Conservation (phyloP, 2,329 filamentous ascomycete species). For the Verticillium dahliae region DNA sequence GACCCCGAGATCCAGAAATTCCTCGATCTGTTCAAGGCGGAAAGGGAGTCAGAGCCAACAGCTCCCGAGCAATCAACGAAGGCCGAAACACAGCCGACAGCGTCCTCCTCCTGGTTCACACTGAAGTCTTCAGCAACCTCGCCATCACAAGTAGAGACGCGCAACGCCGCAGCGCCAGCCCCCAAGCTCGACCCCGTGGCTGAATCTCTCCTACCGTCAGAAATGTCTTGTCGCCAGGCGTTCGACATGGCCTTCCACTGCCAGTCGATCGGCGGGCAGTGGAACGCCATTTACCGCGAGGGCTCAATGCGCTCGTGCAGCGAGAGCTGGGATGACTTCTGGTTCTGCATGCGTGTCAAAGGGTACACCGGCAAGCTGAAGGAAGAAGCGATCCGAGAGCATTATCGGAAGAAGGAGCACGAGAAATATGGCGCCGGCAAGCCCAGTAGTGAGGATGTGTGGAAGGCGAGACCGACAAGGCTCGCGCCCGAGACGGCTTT, state of each 20-base stretch:
- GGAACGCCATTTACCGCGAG: conserved; percentile 84
- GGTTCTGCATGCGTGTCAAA: conserved; percentile 91
- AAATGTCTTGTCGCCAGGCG: conserved; percentile 81
- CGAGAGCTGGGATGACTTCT: conserved; percentile 89
- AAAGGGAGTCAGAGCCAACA: conserved; percentile 16
- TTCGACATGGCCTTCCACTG: conserved; percentile 96
- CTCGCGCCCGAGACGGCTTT: conserved; percentile 45
- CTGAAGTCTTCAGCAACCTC: conserved; percentile 19
- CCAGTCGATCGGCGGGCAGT: conserved; percentile 84
- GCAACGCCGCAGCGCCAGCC: conserved; percentile 11
- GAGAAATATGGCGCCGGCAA: conserved; percentile 56
- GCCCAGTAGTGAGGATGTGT: conserved; percentile 83
- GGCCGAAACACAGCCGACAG: conserved; percentile 10
- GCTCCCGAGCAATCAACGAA: conserved; percentile 14
- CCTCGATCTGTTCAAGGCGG: conserved; percentile 36
- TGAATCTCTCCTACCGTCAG: conserved; percentile 67
- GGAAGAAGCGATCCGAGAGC: conserved; percentile 55
- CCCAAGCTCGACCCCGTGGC: conserved; percentile 41
- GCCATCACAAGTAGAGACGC: conserved; percentile 10
- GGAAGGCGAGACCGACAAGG: conserved; percentile 64
- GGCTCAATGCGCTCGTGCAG: conserved; percentile 70
- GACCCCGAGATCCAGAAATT: conserved; percentile 51
- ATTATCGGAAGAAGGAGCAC: conserved; percentile 60
- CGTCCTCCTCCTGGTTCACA: conserved; percentile 25
- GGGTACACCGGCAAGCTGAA: conserved; percentile 53